A percentile compares a stretch with the other conserved stretches of the same genome.
Conservation (phyloP, 306 rosid genomes). For the Abrus pulchellus region DNA sequence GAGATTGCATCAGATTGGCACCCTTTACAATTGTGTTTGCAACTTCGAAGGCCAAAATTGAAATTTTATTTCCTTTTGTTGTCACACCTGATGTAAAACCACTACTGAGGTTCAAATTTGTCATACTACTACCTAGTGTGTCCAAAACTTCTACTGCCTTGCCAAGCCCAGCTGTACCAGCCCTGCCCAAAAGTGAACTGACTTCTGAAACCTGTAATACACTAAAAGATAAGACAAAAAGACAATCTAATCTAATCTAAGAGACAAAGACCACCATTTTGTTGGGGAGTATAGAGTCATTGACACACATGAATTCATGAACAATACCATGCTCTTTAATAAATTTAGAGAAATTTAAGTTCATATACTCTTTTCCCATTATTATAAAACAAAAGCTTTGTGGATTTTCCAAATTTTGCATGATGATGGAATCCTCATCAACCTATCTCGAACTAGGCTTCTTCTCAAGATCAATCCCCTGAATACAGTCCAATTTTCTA, state of each 20-base stretch:
- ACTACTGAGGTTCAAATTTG: slow-evolving; percentile 79
- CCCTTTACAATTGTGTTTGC: slow-evolving; percentile 98
- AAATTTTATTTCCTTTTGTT: slow-evolving; percentile 90
- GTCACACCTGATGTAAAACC: slow-evolving; percentile 90
- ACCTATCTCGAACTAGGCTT: background rate
- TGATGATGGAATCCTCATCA: background rate
- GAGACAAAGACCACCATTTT: background rate
- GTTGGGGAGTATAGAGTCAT: too few relatives aligned
- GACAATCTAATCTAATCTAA: background rate
- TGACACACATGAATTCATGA: background rate
- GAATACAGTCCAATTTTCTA: background rate
- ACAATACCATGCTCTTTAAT: background rate
- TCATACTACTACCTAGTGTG: slow-evolving; percentile 98
- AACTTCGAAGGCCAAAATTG: slow-evolving; percentile 97
- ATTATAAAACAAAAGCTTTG: background rate
- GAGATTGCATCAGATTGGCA: slow-evolving; percentile 94
- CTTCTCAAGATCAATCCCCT: background rate
- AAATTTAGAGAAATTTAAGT: background rate
- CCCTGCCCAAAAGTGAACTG: slow-evolving; percentile 92
- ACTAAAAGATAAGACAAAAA: slow-evolving; percentile 40
- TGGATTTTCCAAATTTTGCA: background rate
- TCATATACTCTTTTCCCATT: background rate
- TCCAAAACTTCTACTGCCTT: slow-evolving; percentile 99
- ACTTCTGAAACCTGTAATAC: slow-evolving; percentile 90
- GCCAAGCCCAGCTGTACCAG: slow-evolving; percentile 98